Evolutionary conservation across 768 basidiomycete species (phyloP), one percentile per base, ranked within the genome.

Genomic region (Melanogaster broomeanus): DNA sequence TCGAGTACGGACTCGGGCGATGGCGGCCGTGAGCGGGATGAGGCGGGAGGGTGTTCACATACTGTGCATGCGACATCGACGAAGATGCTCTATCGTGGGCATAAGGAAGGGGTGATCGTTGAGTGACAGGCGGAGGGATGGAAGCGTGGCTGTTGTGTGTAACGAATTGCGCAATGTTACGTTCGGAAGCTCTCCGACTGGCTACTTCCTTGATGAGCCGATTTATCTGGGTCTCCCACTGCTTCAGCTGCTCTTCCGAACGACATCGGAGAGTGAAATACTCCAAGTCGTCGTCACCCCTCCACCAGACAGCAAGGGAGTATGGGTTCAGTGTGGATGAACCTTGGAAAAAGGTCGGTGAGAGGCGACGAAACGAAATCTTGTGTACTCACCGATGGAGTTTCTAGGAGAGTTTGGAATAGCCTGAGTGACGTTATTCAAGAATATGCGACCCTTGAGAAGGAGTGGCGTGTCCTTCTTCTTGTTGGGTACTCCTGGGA

Each of bases 391-490:
- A 89, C 92, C 81, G 56, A 76, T 74, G 22, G 81, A 81, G 45
- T 75, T 77, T 59, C 80, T 77, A n/a, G 81, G 71, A 7, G 80
- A 77, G 9, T 74, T 76, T 33, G 88, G 79, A 48, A 82, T 74
- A 13, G 92, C 91, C 57, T 87, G 81, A 0, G 92, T 94, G 45
- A 98, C 93, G 62, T 98, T 99, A 57, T 94, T 93, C 59, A 98
- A 77, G 72, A 97, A 98, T 55, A 99, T 98, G 25, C 97, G 85
- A 4, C 97, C 97, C 63, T 99, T 99, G 52, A 99, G 74, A 21
- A 94, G 80, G 30, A 98, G 81, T 22, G 87, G 87, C 0, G 90
- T 88, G 60, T 75, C 87, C 69, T 87, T 88, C 72, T 86, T 85
- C 73, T 85, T 82, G 16, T 79, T 77, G 27, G 84, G 78, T 30